These are phyloP conservation scores for Heterobasidion parviporum DNA, from an alignment of 1,284 basidiomycete species.

Conservation along the genomic window DNA sequence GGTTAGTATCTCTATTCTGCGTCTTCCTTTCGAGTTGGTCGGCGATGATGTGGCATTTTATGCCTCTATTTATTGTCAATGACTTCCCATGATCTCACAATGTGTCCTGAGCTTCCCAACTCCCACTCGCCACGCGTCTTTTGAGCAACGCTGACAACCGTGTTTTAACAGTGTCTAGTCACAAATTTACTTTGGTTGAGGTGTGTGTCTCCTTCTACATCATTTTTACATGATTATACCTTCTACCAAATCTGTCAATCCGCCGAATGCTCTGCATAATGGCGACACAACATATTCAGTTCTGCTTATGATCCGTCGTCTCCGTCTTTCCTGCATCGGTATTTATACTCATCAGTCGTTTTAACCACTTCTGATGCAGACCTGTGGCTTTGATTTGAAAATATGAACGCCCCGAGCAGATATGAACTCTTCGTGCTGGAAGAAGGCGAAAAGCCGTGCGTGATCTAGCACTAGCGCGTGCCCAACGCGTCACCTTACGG, in stretches of 20 bases:
- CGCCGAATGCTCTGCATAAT: slow-evolving; percentile 28
- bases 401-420: slow-evolving; percentile 90
- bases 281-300: slow-evolving; percentile 14
- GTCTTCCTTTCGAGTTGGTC: background rate
- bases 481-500: slow-evolving; percentile 8
- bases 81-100: slow-evolving; percentile 46
- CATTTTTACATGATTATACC: background rate
- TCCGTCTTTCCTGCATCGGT: slow-evolving; percentile 3
- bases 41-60: slow-evolving; percentile 38
- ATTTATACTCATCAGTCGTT: slow-evolving; percentile 2
- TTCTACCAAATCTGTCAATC: slow-evolving; percentile 43
- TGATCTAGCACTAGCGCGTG: slow-evolving; percentile 13
- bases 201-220: background rate
- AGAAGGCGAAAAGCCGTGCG: slow-evolving; percentile 89
- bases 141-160: background rate
- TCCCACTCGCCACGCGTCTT: background rate
- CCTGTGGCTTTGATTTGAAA: slow-evolving; percentile 6
- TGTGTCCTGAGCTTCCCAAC: slow-evolving; percentile 24
- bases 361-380: background rate
- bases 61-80: slow-evolving; percentile 67
- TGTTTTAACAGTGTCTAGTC: background rate
- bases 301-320: slow-evolving; percentile 16
- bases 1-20: background rate
- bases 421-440: slow-evolving; percentile 89
- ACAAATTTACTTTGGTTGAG: background rate